Evolutionary conservation across 1,284 basidiomycete genomes (phyloP), one percentile per base, ranked within the genome.

Genomic region (Ganoderma multipileum): DNA sequence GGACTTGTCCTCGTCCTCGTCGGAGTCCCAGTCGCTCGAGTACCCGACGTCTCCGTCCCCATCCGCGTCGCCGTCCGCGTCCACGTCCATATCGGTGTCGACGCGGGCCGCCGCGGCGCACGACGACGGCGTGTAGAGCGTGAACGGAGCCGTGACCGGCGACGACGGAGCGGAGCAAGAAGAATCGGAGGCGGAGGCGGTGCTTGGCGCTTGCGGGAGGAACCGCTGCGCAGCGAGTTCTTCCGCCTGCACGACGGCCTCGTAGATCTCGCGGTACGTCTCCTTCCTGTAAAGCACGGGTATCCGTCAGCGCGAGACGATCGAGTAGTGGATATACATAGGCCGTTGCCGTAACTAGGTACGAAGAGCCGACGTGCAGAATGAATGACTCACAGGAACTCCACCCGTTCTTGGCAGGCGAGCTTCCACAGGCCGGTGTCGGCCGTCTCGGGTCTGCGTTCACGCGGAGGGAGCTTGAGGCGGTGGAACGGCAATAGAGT

Each of bases 371-470:
- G 44, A 59, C 20, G n/a, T 20, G 23, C 7, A 38, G 39, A 38
- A 33, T 33, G 36, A 38, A 65, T 23, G n/a, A 23, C 68, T 33
- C 39, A 73, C 72, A 71, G 62, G 59, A 66, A 61, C 55, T 74
- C 67, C 2, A 74, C 68, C 16, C 72, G 72, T 52, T 72, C 69
- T 44, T 71, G 68, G 44, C 72, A 74, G 3, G 63, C 64, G 9
- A 54, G 28, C 55, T 74, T 74, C 72, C 72, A 74, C 9, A 74
- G 18, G 3, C 64, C 54, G 50, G 63, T 62, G 28, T 72, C 71
- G 16, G 62, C 62, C n/a, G 61, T 61, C 28, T 67, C 68, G 2
- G 65, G 54, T 11, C 61, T 61, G 14, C 61, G 65, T 3, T 65
- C 52, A 8, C 71, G 63, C 30, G 36, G 44, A 14, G 61, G 36